Evolutionary conservation across 495 filamentous ascomycete genomes (phyloP), one percentile per base, ranked within the genome.

Genomic region (Annulohypoxylon stygium): DNA sequence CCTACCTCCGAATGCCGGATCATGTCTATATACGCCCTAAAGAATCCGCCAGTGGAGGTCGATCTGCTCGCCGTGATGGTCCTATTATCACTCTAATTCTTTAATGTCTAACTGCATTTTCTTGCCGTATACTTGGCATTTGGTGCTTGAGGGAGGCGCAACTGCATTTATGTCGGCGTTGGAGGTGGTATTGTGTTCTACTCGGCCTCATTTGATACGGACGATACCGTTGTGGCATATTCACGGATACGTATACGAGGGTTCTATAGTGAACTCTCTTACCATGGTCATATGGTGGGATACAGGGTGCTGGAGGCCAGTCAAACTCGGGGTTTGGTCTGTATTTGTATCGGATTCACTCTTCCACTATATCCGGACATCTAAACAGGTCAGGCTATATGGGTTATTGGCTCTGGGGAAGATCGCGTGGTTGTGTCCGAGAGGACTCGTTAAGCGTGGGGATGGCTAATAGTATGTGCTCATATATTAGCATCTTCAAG

Each of bases 101-200:
- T 51, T 61, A 61, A 69, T 61, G 26, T 64, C 51, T 62, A 54
- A 39, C 23, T 63, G 58, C 72, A 61, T 70, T 53, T n/a, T 33
- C 30, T 45, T 61, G n/a, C 57, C 12, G 5, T 70, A 50, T 33
- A 50, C 16, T 69, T 30, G 53, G 51, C 55, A 74, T 50, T 26
- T 25, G 48, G 67, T 47, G 23, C 48, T 47, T 53, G 12, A 5
- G 20, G 30, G 41, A 10, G 63, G 43, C 20, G 53, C 55, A 59
- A 54, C 48, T 67, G 62, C 67, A 70, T 74, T 36, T 58, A 59
- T 23, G 30, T 70, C 63, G 63, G 67, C 71, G 67, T 74, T 23
- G 36, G 25, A 37, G 61, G 58, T 23, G 66, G 58, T 14, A 45
- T 74, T 58, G 54, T 33, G 47, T 47, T 62, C 50, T 25, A n/a